These are phyloP conservation scores for Cordyceps tenuipes DNA, from an alignment of 2,329 filamentous ascomycete genomes.

Conservation along the genomic window DNA sequence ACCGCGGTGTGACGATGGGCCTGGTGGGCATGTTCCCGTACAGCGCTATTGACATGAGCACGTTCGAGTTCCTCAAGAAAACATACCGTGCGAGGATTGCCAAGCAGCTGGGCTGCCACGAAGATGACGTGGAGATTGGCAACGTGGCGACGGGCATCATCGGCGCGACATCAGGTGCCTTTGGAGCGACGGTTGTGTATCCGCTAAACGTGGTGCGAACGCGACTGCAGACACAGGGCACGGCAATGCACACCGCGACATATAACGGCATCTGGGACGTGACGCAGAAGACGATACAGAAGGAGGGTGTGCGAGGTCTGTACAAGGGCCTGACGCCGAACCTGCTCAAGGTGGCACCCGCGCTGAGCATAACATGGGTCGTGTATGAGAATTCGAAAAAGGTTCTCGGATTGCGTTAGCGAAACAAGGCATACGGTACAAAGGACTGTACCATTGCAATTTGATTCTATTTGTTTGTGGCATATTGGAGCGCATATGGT, in stretches of 20 bases:
- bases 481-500: constrained; percentile 3
- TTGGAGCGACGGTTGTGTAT: constrained; percentile 90
- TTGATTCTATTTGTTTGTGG: constrained; percentile 5
- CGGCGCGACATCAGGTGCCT: constrained; percentile 82
- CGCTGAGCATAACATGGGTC: constrained; percentile 90
- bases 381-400: constrained; percentile 88
- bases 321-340: constrained; percentile 96
- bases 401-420: constrained; percentile 47
- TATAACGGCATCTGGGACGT: constrained; percentile 92
- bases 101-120: constrained; percentile 58
- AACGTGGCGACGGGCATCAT: constrained; percentile 82
- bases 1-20: constrained; percentile 89
- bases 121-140: constrained; percentile 74
- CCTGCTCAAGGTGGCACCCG: constrained; percentile 89
- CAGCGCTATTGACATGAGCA: constrained; percentile 90
- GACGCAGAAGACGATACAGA: constrained; percentile 68
- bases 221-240: constrained; percentile 87
- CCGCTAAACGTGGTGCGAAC: constrained; percentile 91
- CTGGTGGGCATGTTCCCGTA: constrained; percentile 96
- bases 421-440: constrained; percentile 9
- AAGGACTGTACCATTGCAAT: neutral
- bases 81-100: constrained; percentile 64
- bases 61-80: constrained; percentile 86
- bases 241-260: constrained; percentile 78
- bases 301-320: constrained; percentile 76